Evolutionary conservation across 2,329 filamentous ascomycete species (phyloP).

Genomic region (Biscogniauxia sp.): DNA sequence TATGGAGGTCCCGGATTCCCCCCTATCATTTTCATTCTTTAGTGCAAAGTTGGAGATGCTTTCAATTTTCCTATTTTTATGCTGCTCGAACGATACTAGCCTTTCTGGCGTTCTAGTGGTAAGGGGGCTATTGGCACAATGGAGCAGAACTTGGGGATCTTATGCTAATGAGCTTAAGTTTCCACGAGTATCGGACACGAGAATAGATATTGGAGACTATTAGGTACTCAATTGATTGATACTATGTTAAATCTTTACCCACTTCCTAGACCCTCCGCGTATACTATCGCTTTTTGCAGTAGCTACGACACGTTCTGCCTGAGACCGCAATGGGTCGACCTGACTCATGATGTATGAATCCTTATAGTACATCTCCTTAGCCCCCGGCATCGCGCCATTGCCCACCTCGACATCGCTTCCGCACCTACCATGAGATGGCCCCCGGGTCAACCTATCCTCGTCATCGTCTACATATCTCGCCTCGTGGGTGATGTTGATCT

Average conservation of each 20-base stretch:
- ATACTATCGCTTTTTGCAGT: constrained; percentile 16
- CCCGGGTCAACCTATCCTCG: constrained; percentile 17
- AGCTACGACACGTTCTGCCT: constrained; percentile 11
- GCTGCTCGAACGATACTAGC: no score
- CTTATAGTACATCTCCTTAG: constrained; percentile 19
- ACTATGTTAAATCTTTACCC: constrained; percentile 19
- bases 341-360: constrained; percentile 22
- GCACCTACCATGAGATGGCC: constrained; percentile 15
- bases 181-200: no score
- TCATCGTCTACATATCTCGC: constrained; percentile 24
- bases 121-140: no score
- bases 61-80: no score
- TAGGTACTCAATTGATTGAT: neutral
- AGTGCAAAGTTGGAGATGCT: no score
- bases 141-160: no score
- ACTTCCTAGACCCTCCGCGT: constrained; percentile 16
- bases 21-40: no score
- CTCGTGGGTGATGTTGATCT: constrained; percentile 27
- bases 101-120: no score
- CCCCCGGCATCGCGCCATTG: constrained; percentile 1
- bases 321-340: constrained; percentile 20
- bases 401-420: constrained; percentile 23
- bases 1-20: no score
- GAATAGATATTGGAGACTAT: neutral
- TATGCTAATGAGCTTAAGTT: no score